A percentile compares a stretch with the other conserved stretches of the same genome.
phyloP scores from a whole-genome alignment of 805 yeast genomes.

The Tetrapisispora arboricola region DNA sequence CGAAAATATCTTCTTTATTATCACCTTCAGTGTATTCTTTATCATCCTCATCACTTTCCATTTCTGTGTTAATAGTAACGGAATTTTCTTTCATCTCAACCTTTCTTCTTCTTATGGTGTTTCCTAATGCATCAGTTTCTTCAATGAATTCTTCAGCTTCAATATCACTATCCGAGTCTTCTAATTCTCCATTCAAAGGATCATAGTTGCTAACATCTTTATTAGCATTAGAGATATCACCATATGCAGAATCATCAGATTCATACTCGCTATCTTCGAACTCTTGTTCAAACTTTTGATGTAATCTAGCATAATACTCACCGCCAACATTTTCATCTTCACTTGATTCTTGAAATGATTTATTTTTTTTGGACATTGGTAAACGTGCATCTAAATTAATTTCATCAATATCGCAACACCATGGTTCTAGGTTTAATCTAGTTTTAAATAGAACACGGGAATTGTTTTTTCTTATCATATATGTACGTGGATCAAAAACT shows the following conservation, averaged over 20 bases:
- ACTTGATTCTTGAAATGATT: slow-evolving; percentile 22
- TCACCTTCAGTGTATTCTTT: slow-evolving; percentile 7
- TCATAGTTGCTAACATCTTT: slow-evolving; percentile 21
- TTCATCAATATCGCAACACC: slow-evolving; percentile 57
- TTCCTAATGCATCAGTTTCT: slow-evolving; percentile 27
- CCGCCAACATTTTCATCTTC: slow-evolving; percentile 26
- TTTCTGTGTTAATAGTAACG: background rate
- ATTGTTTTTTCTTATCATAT: slow-evolving; percentile 72
- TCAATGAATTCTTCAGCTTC: slow-evolving; percentile 18
- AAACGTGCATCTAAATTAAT: slow-evolving; percentile 72
- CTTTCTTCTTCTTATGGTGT: slow-evolving; percentile 15
- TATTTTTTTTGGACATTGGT: slow-evolving; percentile 57
- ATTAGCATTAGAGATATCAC: background rate
- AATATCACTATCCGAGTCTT: slow-evolving; percentile 7
- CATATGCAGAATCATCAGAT: slow-evolving; percentile 3
- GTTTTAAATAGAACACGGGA: slow-evolving; percentile 73
- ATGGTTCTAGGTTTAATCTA: slow-evolving; percentile 54
- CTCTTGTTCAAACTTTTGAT: slow-evolving; percentile 25
- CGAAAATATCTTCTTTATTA: slow-evolving; percentile 10
- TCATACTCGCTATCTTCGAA: slow-evolving; percentile 26
- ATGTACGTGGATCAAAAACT: slow-evolving; percentile 81
- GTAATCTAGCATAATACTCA: slow-evolving; percentile 24
- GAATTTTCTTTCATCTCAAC: background rate
- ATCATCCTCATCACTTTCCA: slow-evolving; percentile 6
- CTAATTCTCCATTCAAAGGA: slow-evolving; percentile 20